These are phyloP conservation scores for Rauvolfia tetraphylla DNA, from an alignment of 257 asterid genomes.

Conservation along the genomic window DNA sequence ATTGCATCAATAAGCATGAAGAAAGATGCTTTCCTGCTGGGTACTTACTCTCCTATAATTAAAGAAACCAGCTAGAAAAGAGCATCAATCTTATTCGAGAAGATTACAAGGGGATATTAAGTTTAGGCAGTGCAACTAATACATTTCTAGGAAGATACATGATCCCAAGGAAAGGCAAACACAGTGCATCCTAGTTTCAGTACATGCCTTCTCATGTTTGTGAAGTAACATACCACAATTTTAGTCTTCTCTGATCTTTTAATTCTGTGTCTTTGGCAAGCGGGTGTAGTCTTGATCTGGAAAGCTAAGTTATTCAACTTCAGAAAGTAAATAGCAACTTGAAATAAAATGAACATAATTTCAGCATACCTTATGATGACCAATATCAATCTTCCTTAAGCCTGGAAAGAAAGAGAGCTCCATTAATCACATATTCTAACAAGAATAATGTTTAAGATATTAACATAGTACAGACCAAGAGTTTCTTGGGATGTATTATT, in stretches of 20 bases:
- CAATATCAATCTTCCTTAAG: slow-evolving; percentile 17
- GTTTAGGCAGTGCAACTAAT: background rate
- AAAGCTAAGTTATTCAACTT: background rate
- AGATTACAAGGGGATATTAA: background rate
- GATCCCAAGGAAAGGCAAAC: background rate
- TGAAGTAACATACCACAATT: slow-evolving; percentile 23
- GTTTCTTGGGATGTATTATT: background rate
- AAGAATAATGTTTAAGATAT: background rate
- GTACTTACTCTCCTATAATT: background rate
- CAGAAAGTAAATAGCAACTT: background rate
- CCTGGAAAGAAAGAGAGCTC: slow-evolving; percentile 28
- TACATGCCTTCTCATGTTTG: background rate
- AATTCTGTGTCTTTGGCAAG: slow-evolving; percentile 16
- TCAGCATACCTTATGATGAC: slow-evolving; percentile 28
- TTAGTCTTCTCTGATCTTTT: slow-evolving; percentile 28
- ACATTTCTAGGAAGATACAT: background rate
- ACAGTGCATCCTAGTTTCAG: background rate
- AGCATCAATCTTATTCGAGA: background rate
- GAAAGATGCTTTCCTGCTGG: background rate
- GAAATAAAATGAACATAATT: background rate
- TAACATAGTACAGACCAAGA: background rate
- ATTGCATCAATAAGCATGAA: background rate
- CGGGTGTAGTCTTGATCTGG: slow-evolving; percentile 23
- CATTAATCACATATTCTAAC: background rate
- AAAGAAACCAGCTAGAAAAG: too few species aligned